A percentile compares a stretch with the other conserved stretches of the same genome.
phyloP scores from a whole-genome alignment of 345 rosid species.

The Salix caprea region DNA sequence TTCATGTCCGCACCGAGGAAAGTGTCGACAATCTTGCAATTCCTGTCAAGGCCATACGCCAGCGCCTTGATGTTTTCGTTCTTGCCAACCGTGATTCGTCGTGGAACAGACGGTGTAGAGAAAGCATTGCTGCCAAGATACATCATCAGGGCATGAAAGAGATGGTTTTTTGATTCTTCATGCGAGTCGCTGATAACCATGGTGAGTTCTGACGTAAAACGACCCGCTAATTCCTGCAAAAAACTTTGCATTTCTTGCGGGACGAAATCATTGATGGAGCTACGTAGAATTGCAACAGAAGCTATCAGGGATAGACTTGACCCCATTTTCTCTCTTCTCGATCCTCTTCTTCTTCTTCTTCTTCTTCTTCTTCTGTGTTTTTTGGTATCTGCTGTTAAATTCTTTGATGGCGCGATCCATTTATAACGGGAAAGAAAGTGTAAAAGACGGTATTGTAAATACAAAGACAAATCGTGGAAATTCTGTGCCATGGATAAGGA shows the following conservation, averaged over 20 bases:
- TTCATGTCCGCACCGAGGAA: conserved; percentile 30
- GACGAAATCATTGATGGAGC: conserved; percentile 24
- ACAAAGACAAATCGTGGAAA: not conserved
- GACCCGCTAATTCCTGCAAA: conserved; percentile 19
- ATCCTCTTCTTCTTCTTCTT: not conserved
- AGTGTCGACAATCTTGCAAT: conserved; percentile 29
- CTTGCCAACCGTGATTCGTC: conserved; percentile 35
- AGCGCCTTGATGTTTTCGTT: conserved; percentile 24
- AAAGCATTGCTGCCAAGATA: conserved; percentile 32
- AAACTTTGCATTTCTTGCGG: conserved; percentile 29
- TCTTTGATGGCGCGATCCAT: not conserved
- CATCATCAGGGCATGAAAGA: conserved; percentile 19
- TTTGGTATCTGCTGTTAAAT: not conserved
- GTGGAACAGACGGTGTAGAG: conserved; percentile 5
- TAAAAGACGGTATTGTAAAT: not conserved
- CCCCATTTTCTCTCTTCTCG: conserved; percentile 7
- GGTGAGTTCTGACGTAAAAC: conserved; percentile 29
- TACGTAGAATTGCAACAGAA: conserved; percentile 32
- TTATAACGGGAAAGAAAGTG: not conserved
- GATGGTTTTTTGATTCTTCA: conserved; percentile 33
- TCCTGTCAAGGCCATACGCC: conserved; percentile 27
- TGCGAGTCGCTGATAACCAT: conserved; percentile 32
- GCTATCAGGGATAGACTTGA: conserved; percentile 29
- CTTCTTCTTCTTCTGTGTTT: not conserved
- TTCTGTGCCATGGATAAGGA: not conserved